A percentile compares a stretch with the other conserved stretches of the same genome.
Conservation (phyloP, 2,329 filamentous ascomycete genomes). For the Cercospora sesami region DNA sequence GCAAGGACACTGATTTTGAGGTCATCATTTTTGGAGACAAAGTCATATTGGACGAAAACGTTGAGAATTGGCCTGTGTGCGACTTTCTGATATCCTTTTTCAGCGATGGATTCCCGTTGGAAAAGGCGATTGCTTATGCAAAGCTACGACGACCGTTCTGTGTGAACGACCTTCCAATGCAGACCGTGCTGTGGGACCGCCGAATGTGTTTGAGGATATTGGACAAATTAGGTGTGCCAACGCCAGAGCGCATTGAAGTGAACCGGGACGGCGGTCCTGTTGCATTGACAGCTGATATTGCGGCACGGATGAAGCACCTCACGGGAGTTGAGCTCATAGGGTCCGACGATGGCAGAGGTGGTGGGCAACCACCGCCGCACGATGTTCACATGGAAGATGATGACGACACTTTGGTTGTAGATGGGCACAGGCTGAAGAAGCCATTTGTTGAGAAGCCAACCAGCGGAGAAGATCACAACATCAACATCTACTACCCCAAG, state of each 20-base stretch:
- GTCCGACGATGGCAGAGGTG: constrained; percentile 65
- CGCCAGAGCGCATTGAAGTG: constrained; percentile 83
- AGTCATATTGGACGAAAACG: constrained; percentile 93
- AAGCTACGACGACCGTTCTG: constrained; percentile 92
- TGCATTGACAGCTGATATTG: constrained; percentile 75
- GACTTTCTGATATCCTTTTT: constrained; percentile 99
- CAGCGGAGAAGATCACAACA: constrained; percentile 98
- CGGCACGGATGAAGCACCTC: constrained; percentile 74
- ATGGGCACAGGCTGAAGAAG: constrained; percentile 78
- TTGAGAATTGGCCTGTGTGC: constrained; percentile 94
- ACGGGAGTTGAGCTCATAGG: constrained; percentile 76
- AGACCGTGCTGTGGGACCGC: constrained; percentile 94
- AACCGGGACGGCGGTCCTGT: constrained; percentile 87
- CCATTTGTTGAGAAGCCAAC: constrained; percentile 98
- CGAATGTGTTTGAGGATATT: constrained; percentile 84
- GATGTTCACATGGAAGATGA: constrained; percentile 86
- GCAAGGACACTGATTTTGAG: constrained; percentile 90
- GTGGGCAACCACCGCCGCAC: constrained; percentile 57
- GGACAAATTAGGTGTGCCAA: constrained; percentile 85
- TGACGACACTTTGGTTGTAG: constrained; percentile 82
- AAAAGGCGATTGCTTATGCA: constrained; percentile 95
- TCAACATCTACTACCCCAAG: constrained; percentile 93
- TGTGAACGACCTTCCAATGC: constrained; percentile 96
- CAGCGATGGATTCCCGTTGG: constrained; percentile 92
- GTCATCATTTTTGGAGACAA: constrained; percentile 98